Evolutionary conservation across 768 basidiomycete species (phyloP), one percentile per base, ranked within the genome.

Genomic region (Mycena alexandri): DNA sequence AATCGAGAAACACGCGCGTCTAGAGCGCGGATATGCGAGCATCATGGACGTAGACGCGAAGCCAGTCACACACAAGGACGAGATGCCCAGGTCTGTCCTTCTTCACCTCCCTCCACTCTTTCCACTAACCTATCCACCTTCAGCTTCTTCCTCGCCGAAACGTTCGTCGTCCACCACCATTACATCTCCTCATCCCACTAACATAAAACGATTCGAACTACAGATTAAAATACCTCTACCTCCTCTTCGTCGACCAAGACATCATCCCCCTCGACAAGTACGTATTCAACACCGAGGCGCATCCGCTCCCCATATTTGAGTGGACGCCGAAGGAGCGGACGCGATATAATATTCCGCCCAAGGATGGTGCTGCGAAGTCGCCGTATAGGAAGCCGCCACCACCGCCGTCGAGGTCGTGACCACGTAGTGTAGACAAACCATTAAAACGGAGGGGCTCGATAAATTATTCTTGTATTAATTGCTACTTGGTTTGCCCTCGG

Each of bases 231-330:
- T 93, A 93, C 75, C 81, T 92, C 24, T 89, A 88, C 76, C 81
- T 93, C 34, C 76, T 92, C 47, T 93, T 92, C 77, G 82, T 79
- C 55, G 87, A 92, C 29, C 84, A 86, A 2, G 90, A 93, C 59
- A 77, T 85, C 12, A 71, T 93, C 19, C 80, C 84, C 6, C 70
- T 89, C 17, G 79, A 86, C 19, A 73, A 83, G 54, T 89, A 86
- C 85, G 87, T 89, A 14, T 87, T 89, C 67, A 89, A 89, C 66
- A 87, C 87, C 0, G 86, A 89, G 75, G 94, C 92, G 24, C 94
- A 94, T 73, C 93, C 93, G 19, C 76, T 94, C n/a, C 92, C 91
- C 3, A 82, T 92, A 25, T 90, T 92, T 65, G 73, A 83, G 24
- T 93, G 90, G 92, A 85, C 75, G 16, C 72, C 79, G 36, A 81